phyloP scores from a whole-genome alignment of 345 rosid species.

The Citrus medica region DNA sequence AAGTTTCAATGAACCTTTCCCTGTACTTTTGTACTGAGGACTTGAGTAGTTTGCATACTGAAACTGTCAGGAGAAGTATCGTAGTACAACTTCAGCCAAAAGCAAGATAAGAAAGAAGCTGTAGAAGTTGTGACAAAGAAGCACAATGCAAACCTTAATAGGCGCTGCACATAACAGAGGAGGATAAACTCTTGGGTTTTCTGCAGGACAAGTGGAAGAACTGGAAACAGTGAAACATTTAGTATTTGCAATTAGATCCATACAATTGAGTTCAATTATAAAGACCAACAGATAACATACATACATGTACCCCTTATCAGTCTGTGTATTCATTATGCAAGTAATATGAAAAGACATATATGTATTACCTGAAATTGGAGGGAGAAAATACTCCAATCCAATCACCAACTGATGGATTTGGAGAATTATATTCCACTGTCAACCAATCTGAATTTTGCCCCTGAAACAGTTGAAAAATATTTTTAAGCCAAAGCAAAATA shows the following conservation, averaged over 20 bases:
- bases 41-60: conserved; percentile 63
- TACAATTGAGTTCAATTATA: background rate
- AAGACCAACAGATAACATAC: background rate
- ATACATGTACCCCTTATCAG: background rate
- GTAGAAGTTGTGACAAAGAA: background rate
- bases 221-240: conserved; percentile 31
- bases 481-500: background rate
- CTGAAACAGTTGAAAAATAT: conserved; percentile 19
- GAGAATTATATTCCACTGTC: conserved; percentile 41
- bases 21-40: conserved; percentile 42
- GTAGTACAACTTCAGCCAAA: background rate
- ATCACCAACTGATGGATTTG: conserved; percentile 57
- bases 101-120: background rate
- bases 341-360: no score
- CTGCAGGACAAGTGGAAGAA: conserved; percentile 49
- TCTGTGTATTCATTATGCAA: background rate
- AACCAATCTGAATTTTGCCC: conserved; percentile 59
- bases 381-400: conserved; percentile 87
- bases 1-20: conserved; percentile 62
- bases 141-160: conserved; percentile 44
- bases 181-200: conserved; percentile 33
- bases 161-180: conserved; percentile 68
- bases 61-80: conserved; percentile 31
- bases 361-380: conserved; percentile 55
- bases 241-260: background rate